Base-by-base conservation (phyloP, 306 rosid genomes). In the Begonia masoniana region DNA sequence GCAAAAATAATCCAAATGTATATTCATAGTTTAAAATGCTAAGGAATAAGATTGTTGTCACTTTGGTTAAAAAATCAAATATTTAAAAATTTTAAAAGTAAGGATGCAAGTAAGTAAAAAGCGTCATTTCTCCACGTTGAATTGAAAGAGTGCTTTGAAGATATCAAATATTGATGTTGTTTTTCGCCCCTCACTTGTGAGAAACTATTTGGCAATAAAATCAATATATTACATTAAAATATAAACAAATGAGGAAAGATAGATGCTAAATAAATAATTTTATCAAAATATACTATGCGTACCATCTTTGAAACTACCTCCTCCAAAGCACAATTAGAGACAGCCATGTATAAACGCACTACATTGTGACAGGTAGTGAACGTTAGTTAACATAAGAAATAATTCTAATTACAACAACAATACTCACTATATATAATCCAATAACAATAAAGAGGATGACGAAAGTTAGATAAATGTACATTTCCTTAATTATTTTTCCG, bases 61-160 rank as follows among this genome's bases (percentile, higher is more conserved):
- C 7, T 39, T 6, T 23, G 6, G 35, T 10, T 17, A 58, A 19
- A 50, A 17, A 3, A 60, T 50, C 11, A 12, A 61, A 42, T 11
- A 24, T 15, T 15, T 31, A 9, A 13, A 59, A 31, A 26, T 24
- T 24, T n/a, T n/a, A n/a, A 24, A 24, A 24, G 2, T 36, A 41
- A 49, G 9, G 10, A 49, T 45, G 14, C 24, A n/a, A n/a, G 2
- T 24, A 55, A 58, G 52, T 41, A 92, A 81, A 82, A 54, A 54
- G 35, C 48, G 74, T 62, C 67, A 86, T 58, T 78, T 81, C 96
- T 19, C 75, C 79, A 35, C 75, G 86, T 62, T 92, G 87, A 42
- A 78, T 70, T 7, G 96, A 83, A 36, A 92, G 93, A 46, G 78
- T 52, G 58, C 65, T 72, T 55, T 79, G 83, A 68, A 92, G 81